Percentiles rank a stretch among this genome's conserved stretches.
Conservation (phyloP, 1,284 basidiomycete species). For the Naganishia sp. region DNA sequence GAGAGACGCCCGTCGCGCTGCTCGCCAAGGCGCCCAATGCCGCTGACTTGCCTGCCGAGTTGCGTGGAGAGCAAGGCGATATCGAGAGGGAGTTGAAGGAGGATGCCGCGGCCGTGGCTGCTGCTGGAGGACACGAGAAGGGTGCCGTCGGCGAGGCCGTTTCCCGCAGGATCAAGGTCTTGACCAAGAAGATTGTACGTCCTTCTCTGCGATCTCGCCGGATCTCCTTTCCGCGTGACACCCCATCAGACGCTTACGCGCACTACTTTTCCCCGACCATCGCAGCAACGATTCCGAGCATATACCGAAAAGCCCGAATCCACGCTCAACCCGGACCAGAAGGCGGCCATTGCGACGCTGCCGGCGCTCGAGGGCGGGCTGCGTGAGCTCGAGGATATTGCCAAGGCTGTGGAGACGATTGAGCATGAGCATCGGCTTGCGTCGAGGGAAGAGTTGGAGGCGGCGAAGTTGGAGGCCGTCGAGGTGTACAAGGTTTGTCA, state of each 20-base stretch:
- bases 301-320: slow-evolving; percentile 68
- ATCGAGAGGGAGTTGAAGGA: slow-evolving; percentile 25
- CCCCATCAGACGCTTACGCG: not conserved
- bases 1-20: slow-evolving; percentile 25
- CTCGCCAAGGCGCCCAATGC: slow-evolving; percentile 22
- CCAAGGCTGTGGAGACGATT: slow-evolving; percentile 73
- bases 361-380: slow-evolving; percentile 71
- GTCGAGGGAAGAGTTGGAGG: slow-evolving; percentile 29
- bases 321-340: slow-evolving; percentile 82
- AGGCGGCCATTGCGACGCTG: slow-evolving; percentile 66
- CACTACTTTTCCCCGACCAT: not conserved
- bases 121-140: slow-evolving; percentile 34
- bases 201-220: not conserved
- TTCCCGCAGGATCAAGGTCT: slow-evolving; percentile 69
- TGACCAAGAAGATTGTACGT: slow-evolving; percentile 81
- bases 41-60: slow-evolving; percentile 26
- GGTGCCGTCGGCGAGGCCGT: slow-evolving; percentile 73
- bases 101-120: slow-evolving; percentile 18
- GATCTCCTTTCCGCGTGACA: slow-evolving; percentile 10
- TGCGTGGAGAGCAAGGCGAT: slow-evolving; percentile 26
- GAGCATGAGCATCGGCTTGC: slow-evolving; percentile 58
- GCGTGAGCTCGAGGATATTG: slow-evolving; percentile 77
- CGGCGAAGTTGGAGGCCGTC: slow-evolving; percentile 59
- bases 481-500: slow-evolving; percentile 62
- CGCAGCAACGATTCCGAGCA: slow-evolving; percentile 67